A percentile compares a stretch with the other conserved stretches of the same genome.
phyloP scores from a whole-genome alignment of 2,329 filamentous ascomycete species.

The Periconia macrospinosa region DNA sequence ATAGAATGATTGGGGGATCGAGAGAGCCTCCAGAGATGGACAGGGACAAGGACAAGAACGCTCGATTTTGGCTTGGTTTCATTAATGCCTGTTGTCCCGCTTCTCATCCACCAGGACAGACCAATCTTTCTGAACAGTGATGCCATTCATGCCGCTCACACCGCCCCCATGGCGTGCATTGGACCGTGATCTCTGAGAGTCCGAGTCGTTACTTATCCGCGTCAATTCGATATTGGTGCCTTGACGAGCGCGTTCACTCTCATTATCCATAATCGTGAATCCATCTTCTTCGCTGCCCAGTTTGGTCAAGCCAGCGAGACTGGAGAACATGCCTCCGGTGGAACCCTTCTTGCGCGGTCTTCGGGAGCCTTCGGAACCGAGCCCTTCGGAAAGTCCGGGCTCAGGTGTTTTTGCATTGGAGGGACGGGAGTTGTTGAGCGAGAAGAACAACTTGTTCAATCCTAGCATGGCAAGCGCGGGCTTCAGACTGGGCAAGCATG shows the following conservation, averaged over 20 bases:
- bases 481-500: conserved; percentile 22
- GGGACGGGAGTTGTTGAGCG: not conserved
- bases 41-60: too few species aligned
- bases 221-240: conserved; percentile 14
- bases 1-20: too few species aligned
- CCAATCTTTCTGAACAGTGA: conserved; percentile 15
- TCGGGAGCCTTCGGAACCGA: not conserved
- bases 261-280: conserved; percentile 12
- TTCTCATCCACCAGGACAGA: conserved; percentile 7
- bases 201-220: conserved; percentile 7
- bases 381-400: not conserved
- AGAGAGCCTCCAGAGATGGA: too few species aligned
- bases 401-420: not conserved
- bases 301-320: conserved; percentile 18
- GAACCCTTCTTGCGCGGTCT: conserved; percentile 17
- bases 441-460: conserved; percentile 21
- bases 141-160: not conserved
- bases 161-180: not conserved
- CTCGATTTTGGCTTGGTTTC: too few species aligned
- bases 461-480: conserved; percentile 22
- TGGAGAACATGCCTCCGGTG: conserved; percentile 23
- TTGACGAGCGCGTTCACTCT: not conserved
- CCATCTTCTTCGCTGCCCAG: conserved; percentile 19
- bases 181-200: not conserved
- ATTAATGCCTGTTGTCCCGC: not conserved